phyloP scores from a whole-genome alignment of 352 stramenopile species.

The Phytophthora sp. region DNA sequence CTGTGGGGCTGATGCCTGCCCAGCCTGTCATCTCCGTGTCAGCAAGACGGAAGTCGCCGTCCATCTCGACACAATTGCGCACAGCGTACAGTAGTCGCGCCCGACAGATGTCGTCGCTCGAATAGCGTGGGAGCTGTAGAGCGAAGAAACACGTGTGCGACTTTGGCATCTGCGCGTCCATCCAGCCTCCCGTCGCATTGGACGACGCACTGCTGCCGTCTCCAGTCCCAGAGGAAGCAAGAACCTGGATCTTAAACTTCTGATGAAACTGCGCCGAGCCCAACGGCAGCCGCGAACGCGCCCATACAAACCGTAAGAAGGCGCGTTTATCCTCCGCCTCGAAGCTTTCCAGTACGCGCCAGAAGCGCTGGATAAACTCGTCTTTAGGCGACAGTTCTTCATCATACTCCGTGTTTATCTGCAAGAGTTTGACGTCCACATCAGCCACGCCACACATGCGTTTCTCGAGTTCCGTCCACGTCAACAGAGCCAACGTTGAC shows the following conservation, averaged over 20 bases:
- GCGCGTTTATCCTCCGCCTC: slow-evolving; percentile 70
- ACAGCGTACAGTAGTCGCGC: slow-evolving; percentile 82
- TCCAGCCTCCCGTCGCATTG: slow-evolving; percentile 14
- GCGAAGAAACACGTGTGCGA: slow-evolving; percentile 92
- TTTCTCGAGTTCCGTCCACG: slow-evolving; percentile 74
- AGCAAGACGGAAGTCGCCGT: slow-evolving; percentile 86
- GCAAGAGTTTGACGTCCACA: slow-evolving; percentile 74
- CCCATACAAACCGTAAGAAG: slow-evolving; percentile 87
- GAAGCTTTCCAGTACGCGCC: slow-evolving; percentile 69
- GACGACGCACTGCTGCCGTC: slow-evolving; percentile 10
- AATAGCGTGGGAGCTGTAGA: slow-evolving; percentile 82
- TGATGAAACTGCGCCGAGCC: slow-evolving; percentile 74
- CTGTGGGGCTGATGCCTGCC: slow-evolving; percentile 66
- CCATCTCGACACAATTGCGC: slow-evolving; percentile 89
- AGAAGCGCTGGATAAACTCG: slow-evolving; percentile 81
- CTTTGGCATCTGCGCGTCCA: slow-evolving; percentile 79
- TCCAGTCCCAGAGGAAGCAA: slow-evolving; percentile 33
- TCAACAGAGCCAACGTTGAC: slow-evolving; percentile 60
- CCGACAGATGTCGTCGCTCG: slow-evolving; percentile 71
- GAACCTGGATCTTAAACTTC: slow-evolving; percentile 89
- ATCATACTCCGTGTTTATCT: slow-evolving; percentile 85
- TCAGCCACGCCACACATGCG: slow-evolving; percentile 74
- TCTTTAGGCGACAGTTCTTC: slow-evolving; percentile 70
- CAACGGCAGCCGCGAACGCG: slow-evolving; percentile 68
- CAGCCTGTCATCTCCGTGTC: slow-evolving; percentile 85